phyloP scores from a whole-genome alignment of 257 asterid genomes.

The Ilex aquifolium region DNA sequence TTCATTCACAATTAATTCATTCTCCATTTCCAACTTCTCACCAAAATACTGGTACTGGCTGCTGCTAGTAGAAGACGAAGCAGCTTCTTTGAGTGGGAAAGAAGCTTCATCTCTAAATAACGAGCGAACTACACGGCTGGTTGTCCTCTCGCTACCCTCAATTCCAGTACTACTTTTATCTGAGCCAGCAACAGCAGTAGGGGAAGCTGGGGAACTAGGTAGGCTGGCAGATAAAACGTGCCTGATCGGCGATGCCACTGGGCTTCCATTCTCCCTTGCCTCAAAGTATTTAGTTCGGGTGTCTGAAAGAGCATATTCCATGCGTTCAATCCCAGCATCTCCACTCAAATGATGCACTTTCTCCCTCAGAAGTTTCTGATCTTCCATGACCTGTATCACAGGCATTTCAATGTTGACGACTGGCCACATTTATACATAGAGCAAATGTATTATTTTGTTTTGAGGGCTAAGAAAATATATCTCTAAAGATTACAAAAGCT shows the following conservation, averaged over 20 bases:
- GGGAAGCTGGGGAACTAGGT: constrained; percentile 20
- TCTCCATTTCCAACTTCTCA: constrained; percentile 54
- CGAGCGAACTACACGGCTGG: constrained; percentile 55
- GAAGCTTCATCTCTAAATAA: constrained; percentile 42
- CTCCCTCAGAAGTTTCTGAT: constrained; percentile 74
- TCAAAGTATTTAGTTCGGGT: constrained; percentile 49
- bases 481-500: no score
- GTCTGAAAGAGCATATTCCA: constrained; percentile 67
- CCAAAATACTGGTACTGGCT: constrained; percentile 15
- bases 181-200: constrained; percentile 28
- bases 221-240: constrained; percentile 34
- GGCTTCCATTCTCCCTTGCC: constrained; percentile 46
- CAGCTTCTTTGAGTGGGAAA: constrained; percentile 17
- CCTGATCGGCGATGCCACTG: constrained; percentile 34
- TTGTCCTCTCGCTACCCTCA: constrained; percentile 32
- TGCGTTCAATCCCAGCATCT: constrained; percentile 73
- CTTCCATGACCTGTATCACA: constrained; percentile 57
- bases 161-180: constrained; percentile 25
- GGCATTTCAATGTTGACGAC: no score
- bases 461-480: no score
- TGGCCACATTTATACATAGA: no score
- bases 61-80: constrained; percentile 24
- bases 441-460: no score
- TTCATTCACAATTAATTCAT: constrained; percentile 79
- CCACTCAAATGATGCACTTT: constrained; percentile 81